A percentile compares a stretch with the other conserved stretches of the same genome.
Evolutionary conservation across 179 eudicot species (phyloP).

Genomic region (Amaranthus tricolor): DNA sequence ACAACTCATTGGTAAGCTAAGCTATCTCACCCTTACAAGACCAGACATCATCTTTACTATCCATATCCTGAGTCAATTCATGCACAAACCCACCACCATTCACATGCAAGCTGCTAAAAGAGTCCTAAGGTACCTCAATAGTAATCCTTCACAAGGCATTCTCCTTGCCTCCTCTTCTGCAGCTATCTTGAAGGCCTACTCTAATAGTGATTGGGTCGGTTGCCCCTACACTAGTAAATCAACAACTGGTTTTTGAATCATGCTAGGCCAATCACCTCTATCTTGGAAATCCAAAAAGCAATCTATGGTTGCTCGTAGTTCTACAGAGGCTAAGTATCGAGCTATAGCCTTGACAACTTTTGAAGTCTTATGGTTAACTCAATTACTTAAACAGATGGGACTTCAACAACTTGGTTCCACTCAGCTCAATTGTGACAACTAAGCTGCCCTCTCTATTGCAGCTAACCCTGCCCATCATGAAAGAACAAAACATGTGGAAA

Average conservation of each 20-base stretch:
- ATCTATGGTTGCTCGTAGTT: background rate
- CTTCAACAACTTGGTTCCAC: background rate
- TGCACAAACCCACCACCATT: background rate
- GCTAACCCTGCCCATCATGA: background rate
- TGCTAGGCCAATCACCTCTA: too few species aligned
- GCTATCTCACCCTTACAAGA: background rate
- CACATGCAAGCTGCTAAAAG: background rate
- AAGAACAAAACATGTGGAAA: background rate
- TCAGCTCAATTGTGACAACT: background rate
- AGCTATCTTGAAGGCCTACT: too few species aligned
- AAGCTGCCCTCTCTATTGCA: background rate
- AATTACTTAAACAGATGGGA: background rate
- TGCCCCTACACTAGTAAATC: background rate
- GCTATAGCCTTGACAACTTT: background rate
- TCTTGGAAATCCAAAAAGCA: background rate
- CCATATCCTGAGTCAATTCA: background rate
- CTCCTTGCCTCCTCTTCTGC: background rate
- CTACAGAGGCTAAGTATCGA: background rate
- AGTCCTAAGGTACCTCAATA: background rate
- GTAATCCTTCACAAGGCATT: background rate
- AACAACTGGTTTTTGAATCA: background rate
- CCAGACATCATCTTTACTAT: background rate
- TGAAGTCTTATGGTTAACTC: background rate
- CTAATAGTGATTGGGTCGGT: background rate
- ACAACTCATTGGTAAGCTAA: background rate